phyloP scores from a whole-genome alignment of 164 flowering plant genomes.

The Malania oleifera region DNA sequence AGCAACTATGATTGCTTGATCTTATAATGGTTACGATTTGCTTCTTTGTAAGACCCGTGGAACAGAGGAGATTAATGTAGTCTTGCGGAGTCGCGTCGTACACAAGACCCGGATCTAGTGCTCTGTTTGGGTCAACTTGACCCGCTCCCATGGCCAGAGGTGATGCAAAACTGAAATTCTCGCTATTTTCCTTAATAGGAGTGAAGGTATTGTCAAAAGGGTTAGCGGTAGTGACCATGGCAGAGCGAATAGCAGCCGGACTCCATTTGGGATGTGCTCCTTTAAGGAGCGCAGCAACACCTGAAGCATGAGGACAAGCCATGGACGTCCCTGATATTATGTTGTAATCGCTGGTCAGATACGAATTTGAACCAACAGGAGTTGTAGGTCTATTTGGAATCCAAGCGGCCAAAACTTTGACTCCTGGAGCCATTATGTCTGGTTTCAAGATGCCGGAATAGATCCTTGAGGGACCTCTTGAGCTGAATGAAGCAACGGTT shows the following conservation, averaged over 20 bases:
- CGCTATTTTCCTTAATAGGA: conserved; percentile 23
- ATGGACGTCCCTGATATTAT: conserved; percentile 40
- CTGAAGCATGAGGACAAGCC: conserved; percentile 49
- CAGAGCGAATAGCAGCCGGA: conserved; percentile 43
- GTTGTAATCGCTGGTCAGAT: conserved; percentile 23
- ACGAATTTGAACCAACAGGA: conserved; percentile 9
- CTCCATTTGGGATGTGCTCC: conserved; percentile 44
- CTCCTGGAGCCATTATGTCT: conserved; percentile 62
- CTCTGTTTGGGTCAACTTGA: neutral
- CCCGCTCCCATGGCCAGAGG: neutral
- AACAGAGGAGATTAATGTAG: neutral
- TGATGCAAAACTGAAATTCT: conserved; percentile 16
- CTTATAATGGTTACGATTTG: neutral
- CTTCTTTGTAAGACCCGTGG: neutral
- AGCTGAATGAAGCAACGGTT: conserved; percentile 33
- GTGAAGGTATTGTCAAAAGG: conserved; percentile 25
- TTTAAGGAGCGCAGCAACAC: conserved; percentile 39
- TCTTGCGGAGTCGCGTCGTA: neutral
- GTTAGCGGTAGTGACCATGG: conserved; percentile 42
- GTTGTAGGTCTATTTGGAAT: conserved; percentile 12
- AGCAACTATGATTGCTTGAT: conserved; percentile 21
- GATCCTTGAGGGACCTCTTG: conserved; percentile 50
- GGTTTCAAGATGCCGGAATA: conserved; percentile 41
- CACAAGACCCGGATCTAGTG: neutral
- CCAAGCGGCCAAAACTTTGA: conserved; percentile 44